Conservation (phyloP, 805 yeast species). For the Yarrowia hollandica region DNA sequence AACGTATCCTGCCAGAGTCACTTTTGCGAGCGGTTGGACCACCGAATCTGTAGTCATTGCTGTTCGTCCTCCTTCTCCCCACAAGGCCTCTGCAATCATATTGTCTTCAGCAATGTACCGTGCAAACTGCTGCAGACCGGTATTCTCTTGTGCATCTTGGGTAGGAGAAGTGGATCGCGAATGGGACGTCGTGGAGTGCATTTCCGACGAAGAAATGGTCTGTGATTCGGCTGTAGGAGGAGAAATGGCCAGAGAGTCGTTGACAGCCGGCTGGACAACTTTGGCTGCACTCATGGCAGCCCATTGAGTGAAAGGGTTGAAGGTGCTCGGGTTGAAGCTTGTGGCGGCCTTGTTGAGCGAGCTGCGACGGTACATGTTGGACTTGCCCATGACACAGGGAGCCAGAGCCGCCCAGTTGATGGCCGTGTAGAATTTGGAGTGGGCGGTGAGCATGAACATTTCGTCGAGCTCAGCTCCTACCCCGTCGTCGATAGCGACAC, state of each 20-base stretch:
- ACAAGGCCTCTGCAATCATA: slow-evolving; percentile 83
- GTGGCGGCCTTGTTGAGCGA: slow-evolving; percentile 48
- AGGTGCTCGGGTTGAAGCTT: slow-evolving; percentile 32
- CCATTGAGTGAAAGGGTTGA: slow-evolving; percentile 27
- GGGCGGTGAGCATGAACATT: slow-evolving; percentile 80
- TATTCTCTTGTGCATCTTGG: neutral
- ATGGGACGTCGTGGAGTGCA: neutral
- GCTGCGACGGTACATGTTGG: slow-evolving; percentile 70
- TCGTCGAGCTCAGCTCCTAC: slow-evolving; percentile 76
- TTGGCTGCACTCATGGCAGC: slow-evolving; percentile 7
- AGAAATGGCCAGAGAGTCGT: neutral
- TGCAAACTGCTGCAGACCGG: slow-evolving; percentile 68
- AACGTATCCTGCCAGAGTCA: slow-evolving; percentile 56
- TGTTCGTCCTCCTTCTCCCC: slow-evolving; percentile 70
- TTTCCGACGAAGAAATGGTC: slow-evolving; percentile 19
- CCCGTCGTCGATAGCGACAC: slow-evolving; percentile 38
- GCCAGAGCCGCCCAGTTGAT: slow-evolving; percentile 73
- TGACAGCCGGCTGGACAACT: neutral
- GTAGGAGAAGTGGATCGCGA: neutral
- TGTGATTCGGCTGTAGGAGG: slow-evolving; percentile 4
- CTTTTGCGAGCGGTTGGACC: slow-evolving; percentile 62
- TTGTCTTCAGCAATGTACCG: slow-evolving; percentile 88
- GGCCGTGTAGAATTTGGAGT: slow-evolving; percentile 79
- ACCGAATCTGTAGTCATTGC: slow-evolving; percentile 78
- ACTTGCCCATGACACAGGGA: slow-evolving; percentile 90